These are phyloP conservation scores for Amphicarpaea edgeworthii DNA, from an alignment of 306 rosid species.

Conservation along the genomic window DNA sequence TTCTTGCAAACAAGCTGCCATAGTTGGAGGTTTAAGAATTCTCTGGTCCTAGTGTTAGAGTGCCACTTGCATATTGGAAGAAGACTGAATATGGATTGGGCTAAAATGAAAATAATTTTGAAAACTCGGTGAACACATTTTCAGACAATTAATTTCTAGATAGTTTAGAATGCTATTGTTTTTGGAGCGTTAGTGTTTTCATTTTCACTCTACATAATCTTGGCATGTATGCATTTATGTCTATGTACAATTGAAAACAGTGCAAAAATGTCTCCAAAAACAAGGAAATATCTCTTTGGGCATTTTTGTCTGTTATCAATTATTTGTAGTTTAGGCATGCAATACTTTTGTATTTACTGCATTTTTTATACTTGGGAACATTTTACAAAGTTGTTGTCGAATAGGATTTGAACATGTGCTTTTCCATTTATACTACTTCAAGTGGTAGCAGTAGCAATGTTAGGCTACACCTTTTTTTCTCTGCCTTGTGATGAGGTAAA, in stretches of 20 bases:
- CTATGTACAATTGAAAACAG: not conserved
- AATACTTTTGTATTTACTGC: not conserved
- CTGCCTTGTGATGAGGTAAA: slow-evolving; percentile 24
- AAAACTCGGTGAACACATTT: not conserved
- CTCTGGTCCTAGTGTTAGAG: slow-evolving; percentile 3
- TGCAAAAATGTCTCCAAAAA: not conserved
- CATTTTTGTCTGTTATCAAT: not conserved
- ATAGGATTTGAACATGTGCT: not conserved
- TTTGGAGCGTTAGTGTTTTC: not conserved
- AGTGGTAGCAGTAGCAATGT: not conserved
- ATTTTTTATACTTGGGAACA: not conserved
- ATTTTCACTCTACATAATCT: not conserved
- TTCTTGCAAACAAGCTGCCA: not conserved
- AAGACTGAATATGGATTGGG: no score
- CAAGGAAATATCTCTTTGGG: not conserved
- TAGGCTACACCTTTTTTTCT: not conserved
- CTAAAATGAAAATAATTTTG: no score
- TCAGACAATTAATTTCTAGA: slow-evolving; percentile 6
- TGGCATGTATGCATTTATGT: not conserved
- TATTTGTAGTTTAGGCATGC: slow-evolving; percentile 5
- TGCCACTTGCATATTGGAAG: not conserved
- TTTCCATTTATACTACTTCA: not conserved
- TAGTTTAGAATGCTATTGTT: not conserved
- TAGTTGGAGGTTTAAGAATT: slow-evolving; percentile 9
- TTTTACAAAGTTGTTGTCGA: slow-evolving; percentile 11